These are phyloP conservation scores for Coemansia sp. DNA, from an alignment of 192 early-diverging fungal genomes.

Conservation along the genomic window DNA sequence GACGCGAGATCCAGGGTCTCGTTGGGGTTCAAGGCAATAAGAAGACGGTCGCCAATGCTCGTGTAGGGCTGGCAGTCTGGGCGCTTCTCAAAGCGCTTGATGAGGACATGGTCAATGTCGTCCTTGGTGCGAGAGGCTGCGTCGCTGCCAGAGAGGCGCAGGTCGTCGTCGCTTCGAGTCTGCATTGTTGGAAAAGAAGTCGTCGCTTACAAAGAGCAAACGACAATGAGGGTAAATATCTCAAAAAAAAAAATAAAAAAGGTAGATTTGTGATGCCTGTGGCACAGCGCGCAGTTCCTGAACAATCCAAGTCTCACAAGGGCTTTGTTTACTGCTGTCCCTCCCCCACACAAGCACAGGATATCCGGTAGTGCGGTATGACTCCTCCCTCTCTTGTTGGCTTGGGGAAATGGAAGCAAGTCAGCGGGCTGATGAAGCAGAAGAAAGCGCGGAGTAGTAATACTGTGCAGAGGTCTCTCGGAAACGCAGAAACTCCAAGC, in stretches of 20 bases:
- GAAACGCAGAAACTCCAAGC: neutral
- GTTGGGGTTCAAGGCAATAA: slow-evolving; percentile 74
- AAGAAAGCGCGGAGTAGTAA: neutral
- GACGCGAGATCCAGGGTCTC: slow-evolving; percentile 59
- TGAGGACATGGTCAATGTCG: slow-evolving; percentile 33
- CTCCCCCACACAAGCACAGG: neutral
- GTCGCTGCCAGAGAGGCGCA: slow-evolving; percentile 31
- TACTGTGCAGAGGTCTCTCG: too few relatives aligned
- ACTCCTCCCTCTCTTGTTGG: neutral
- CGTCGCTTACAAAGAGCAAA: neutral
- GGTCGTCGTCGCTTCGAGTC: slow-evolving; percentile 58
- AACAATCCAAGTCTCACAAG: neutral
- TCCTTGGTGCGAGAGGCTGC: slow-evolving; percentile 23
- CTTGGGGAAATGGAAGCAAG: neutral
- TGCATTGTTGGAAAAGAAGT: slow-evolving; percentile 13
- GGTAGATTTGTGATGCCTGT: neutral
- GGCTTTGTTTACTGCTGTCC: slow-evolving; percentile 3
- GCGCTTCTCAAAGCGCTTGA: slow-evolving; percentile 52
- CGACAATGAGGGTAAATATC: neutral
- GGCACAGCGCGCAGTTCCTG: neutral
- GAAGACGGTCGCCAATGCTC: slow-evolving; percentile 64
- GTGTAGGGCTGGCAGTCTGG: slow-evolving; percentile 63
- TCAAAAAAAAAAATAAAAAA: neutral
- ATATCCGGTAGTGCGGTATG: neutral
- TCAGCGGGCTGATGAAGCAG: too few relatives aligned